Evolutionary conservation across 169 alveolate genomes (phyloP).

Genomic region (Plasmodium berghei): DNA sequence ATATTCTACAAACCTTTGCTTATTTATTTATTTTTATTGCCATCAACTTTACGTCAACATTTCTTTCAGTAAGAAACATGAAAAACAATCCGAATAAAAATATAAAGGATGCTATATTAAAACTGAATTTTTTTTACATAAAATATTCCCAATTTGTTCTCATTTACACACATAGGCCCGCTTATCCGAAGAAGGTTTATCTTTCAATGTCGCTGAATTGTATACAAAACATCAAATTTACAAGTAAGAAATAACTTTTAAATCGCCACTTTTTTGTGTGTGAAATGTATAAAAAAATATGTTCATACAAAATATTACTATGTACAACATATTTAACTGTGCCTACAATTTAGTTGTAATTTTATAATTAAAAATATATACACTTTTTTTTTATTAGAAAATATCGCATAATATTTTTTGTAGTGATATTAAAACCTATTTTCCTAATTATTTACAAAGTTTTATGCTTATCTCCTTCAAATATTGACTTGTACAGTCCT

Average conservation of each 20-base stretch:
- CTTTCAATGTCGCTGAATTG: constrained; percentile 67
- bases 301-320: background rate
- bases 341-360: background rate
- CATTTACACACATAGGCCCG: constrained; percentile 39
- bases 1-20: constrained; percentile 67
- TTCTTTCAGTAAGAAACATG: constrained; percentile 49
- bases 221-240: constrained; percentile 68
- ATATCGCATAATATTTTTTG: constrained; percentile 64
- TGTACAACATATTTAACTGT: background rate
- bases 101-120: background rate
- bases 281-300: background rate
- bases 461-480: constrained; percentile 69
- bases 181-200: constrained; percentile 64
- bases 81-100: background rate
- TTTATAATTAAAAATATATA: background rate
- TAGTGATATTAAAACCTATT: constrained; percentile 64
- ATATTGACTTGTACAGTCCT: constrained; percentile 65
- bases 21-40: constrained; percentile 70
- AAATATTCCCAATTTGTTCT: background rate
- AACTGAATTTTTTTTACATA: too few species aligned
- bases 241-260: constrained; percentile 25
- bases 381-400: constrained; percentile 14
- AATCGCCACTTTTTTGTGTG: too few species aligned
- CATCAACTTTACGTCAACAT: constrained; percentile 63
- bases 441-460: constrained; percentile 60